Percentiles rank a stretch among this genome's conserved stretches.
Evolutionary conservation across 495 filamentous ascomycete species (phyloP).

Genomic region (Podospora conica): DNA sequence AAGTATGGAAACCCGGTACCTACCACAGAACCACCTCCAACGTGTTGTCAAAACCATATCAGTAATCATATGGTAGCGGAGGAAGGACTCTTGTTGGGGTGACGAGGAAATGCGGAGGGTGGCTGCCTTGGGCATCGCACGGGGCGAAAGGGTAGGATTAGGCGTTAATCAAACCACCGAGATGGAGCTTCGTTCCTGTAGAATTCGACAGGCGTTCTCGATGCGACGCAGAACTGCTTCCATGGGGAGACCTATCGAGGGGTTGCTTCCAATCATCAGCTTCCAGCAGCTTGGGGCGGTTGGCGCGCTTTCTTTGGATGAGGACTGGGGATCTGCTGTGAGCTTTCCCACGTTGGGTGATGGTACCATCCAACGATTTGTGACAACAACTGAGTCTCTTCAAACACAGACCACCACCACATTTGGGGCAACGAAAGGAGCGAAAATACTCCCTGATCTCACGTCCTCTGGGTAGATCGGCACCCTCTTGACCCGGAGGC

Average conservation of each 20-base stretch:
- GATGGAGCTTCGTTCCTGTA: background rate
- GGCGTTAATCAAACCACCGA: background rate
- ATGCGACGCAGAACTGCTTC: background rate
- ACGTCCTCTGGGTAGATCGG: background rate
- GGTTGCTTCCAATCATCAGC: background rate
- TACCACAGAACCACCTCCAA: background rate
- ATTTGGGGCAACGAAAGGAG: background rate
- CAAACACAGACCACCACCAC: background rate
- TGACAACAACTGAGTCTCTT: background rate
- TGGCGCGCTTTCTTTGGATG: background rate
- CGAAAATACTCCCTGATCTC: background rate
- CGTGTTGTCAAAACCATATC: background rate
- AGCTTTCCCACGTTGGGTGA: background rate
- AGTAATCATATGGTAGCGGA: too few species aligned
- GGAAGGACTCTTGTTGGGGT: background rate
- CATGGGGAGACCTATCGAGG: background rate
- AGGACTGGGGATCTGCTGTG: background rate
- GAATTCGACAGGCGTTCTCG: background rate
- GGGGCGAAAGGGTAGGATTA: background rate
- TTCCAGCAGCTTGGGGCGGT: background rate
- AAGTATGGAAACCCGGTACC: background rate
- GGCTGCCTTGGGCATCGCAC: background rate
- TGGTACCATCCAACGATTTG: background rate
- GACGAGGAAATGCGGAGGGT: background rate
- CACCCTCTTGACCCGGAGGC: background rate